Conservation (phyloP, 495 filamentous ascomycete species). For the Aspergillus kassunensis region DNA sequence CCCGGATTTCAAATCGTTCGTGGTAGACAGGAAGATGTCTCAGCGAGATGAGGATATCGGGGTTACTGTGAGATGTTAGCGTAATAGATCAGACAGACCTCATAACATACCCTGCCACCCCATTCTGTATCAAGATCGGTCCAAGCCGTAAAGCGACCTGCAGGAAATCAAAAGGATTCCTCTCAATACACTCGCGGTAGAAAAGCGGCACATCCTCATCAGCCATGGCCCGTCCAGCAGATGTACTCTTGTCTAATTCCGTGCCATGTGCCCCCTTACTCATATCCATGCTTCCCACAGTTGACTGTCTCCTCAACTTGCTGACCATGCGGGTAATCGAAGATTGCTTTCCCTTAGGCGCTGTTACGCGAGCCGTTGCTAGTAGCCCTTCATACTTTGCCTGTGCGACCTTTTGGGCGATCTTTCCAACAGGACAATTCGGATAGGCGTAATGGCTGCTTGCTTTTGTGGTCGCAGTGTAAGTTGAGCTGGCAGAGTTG, state of each 20-base stretch:
- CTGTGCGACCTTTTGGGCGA: neutral
- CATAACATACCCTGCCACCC: conserved; percentile 21
- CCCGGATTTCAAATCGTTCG: conserved; percentile 12
- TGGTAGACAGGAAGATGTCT: conserved; percentile 21
- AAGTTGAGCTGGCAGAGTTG: neutral
- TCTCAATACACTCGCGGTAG: conserved; percentile 22
- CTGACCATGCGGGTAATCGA: neutral
- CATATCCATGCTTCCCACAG: neutral
- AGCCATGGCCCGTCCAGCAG: neutral
- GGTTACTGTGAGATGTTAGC: conserved; percentile 12
- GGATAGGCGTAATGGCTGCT: neutral
- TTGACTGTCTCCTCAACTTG: neutral
- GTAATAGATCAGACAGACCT: neutral
- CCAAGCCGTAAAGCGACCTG: conserved; percentile 41
- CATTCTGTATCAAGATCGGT: conserved; percentile 41
- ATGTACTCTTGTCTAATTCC: neutral
- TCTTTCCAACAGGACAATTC: neutral
- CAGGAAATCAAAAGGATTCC: conserved; percentile 34
- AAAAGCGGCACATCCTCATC: conserved; percentile 32
- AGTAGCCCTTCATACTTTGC: conserved; percentile 3
- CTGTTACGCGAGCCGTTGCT: neutral
- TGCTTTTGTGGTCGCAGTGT: neutral
- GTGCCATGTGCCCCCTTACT: neutral
- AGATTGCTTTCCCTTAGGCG: neutral
- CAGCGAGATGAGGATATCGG: conserved; percentile 27